phyloP scores from a whole-genome alignment of 1,284 basidiomycete genomes.

The Austroboletus novae-zelandiae region DNA sequence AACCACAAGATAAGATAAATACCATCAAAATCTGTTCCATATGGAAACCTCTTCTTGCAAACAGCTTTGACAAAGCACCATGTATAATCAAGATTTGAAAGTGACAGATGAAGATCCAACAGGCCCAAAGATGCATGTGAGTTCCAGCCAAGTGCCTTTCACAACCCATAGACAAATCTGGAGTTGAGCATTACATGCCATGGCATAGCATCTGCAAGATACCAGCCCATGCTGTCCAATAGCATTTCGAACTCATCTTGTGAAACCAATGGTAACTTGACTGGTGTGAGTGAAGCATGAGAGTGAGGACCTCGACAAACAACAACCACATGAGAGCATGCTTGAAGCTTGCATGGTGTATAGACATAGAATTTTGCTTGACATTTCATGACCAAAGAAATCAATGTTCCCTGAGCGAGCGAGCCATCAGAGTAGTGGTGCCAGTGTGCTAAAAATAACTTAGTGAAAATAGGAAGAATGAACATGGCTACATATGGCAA shows the following conservation, averaged over 20 bases:
- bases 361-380: slow-evolving; percentile 19
- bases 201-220: slow-evolving; percentile 30
- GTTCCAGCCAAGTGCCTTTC: slow-evolving; percentile 15
- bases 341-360: slow-evolving; percentile 14
- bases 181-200: slow-evolving; percentile 20
- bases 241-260: background rate
- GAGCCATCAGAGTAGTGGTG: slow-evolving; percentile 12
- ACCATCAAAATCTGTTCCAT: slow-evolving; percentile 26
- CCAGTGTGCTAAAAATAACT: slow-evolving; percentile 18
- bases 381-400: slow-evolving; percentile 5
- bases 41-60: slow-evolving; percentile 9
- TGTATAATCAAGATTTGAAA: slow-evolving; percentile 27
- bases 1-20: background rate
- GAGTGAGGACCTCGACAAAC: slow-evolving; percentile 17
- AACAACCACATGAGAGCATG: slow-evolving; percentile 18
- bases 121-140: slow-evolving; percentile 1
- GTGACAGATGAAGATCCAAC: slow-evolving; percentile 27
- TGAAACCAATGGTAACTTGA: slow-evolving; percentile 9
- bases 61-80: no score
- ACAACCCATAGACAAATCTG: slow-evolving; percentile 20
- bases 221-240: slow-evolving; percentile 11
- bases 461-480: background rate
- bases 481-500: background rate
- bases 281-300: slow-evolving; percentile 10
- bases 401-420: slow-evolving; percentile 11